These are phyloP conservation scores for Cicer bijugum DNA, from an alignment of 306 rosid species.

Conservation along the genomic window DNA sequence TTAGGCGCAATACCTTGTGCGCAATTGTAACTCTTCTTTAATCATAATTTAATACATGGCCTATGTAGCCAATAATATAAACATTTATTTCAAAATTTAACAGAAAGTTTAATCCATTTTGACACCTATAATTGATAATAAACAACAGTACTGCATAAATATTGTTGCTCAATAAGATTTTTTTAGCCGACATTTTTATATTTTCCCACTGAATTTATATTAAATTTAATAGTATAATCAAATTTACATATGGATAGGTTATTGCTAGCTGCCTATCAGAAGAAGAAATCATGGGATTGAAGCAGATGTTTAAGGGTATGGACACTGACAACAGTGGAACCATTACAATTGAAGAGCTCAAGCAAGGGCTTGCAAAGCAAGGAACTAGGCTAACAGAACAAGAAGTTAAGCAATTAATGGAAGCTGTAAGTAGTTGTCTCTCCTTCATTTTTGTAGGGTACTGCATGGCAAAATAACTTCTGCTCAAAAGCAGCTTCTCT, in stretches of 20 bases:
- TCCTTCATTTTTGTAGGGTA: neutral
- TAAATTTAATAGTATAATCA: neutral
- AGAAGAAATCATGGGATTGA: conserved; percentile 97
- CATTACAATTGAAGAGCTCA: conserved; percentile 94
- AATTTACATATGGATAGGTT: conserved; percentile 53
- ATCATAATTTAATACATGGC: no score
- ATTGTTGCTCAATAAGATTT: neutral
- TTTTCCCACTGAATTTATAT: neutral
- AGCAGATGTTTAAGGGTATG: conserved; percentile 87
- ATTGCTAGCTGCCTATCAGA: conserved; percentile 97
- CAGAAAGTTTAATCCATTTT: no score
- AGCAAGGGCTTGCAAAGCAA: conserved; percentile 93
- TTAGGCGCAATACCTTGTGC: no score
- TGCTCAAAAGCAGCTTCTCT: neutral
- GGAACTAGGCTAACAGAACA: conserved; percentile 83
- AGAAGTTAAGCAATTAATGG: conserved; percentile 91
- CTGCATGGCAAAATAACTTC: conserved; percentile 17
- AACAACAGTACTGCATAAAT: neutral
- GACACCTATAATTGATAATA: no score
- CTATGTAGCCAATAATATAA: no score
- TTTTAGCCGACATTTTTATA: neutral
- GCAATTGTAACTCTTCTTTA: no score
- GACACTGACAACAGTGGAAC: conserved; percentile 97
- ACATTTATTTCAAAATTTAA: no score
- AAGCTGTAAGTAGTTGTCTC: conserved; percentile 71